A percentile compares a stretch with the other conserved stretches of the same genome.
These are phyloP conservation scores for Halophytophthora batemanensis DNA, from an alignment of 352 stramenopile genomes.

Conservation along the genomic window DNA sequence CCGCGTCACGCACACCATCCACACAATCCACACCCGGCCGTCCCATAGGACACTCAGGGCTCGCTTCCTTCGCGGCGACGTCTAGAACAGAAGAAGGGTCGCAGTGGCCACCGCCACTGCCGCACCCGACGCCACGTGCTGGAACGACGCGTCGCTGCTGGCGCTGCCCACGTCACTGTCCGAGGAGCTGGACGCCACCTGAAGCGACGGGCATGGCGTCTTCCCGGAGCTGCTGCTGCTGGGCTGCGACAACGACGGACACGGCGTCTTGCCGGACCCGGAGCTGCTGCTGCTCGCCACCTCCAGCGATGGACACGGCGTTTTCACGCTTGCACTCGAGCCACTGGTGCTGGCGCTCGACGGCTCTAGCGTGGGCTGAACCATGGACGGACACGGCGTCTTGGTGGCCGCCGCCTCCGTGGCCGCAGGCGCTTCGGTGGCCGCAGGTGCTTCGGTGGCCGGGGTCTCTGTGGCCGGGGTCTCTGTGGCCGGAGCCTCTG, in stretches of 20 bases:
- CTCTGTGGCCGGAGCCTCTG: slow-evolving; percentile 3
- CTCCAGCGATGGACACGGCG: slow-evolving; percentile 33
- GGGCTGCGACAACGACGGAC: slow-evolving; percentile 7
- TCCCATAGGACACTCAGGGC: too few relatives aligned
- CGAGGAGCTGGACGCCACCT: slow-evolving; percentile 26
- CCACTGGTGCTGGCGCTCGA: background rate
- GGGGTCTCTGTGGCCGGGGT: background rate
- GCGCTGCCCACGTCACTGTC: slow-evolving; percentile 18
- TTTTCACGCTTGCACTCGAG: slow-evolving; percentile 5
- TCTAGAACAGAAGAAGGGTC: slow-evolving; percentile 25
- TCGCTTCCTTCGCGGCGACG: background rate
- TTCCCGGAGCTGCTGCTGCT: slow-evolving; percentile 13
- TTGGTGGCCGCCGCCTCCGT: slow-evolving; percentile 3
- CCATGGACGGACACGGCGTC: slow-evolving; percentile 10
- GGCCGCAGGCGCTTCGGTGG: slow-evolving; percentile 3
- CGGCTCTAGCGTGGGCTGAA: slow-evolving; percentile 4
- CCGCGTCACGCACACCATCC: slow-evolving; percentile 9
- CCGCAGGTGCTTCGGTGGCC: slow-evolving; percentile 9
- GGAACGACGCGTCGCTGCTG: slow-evolving; percentile 10
- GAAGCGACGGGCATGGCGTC: slow-evolving; percentile 25
- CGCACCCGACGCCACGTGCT: slow-evolving; percentile 8
- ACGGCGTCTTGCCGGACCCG: slow-evolving; percentile 10
- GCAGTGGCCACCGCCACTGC: slow-evolving; percentile 12
- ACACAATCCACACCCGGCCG: slow-evolving; percentile 4
- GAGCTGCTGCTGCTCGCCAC: slow-evolving; percentile 17